These are phyloP conservation scores for Amyloporia xantha DNA, from an alignment of 768 basidiomycete genomes.

Conservation along the genomic window DNA sequence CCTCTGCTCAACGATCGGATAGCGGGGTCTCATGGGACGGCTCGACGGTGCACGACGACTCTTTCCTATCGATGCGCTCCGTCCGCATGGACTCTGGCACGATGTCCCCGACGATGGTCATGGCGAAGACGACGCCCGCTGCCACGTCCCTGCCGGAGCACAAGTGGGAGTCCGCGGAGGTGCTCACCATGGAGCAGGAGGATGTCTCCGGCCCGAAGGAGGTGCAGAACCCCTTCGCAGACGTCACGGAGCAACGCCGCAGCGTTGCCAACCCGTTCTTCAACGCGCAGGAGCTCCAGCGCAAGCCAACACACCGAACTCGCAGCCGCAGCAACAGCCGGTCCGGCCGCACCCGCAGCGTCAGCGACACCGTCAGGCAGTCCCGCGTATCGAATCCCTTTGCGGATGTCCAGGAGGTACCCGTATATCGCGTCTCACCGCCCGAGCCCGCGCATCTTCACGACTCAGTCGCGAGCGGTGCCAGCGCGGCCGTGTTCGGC, in stretches of 20 bases:
- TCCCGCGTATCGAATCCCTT: slow-evolving; percentile 34
- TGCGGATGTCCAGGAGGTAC: slow-evolving; percentile 26
- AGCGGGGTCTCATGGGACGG: slow-evolving; percentile 46
- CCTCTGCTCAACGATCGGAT: slow-evolving; percentile 32
- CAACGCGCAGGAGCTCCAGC: slow-evolving; percentile 29
- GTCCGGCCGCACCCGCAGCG: slow-evolving; percentile 8
- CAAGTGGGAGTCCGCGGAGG: slow-evolving; percentile 66
- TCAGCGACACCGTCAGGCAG: slow-evolving; percentile 7
- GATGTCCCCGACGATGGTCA: slow-evolving; percentile 42
- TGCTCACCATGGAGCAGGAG: slow-evolving; percentile 39
- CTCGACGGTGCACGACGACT: slow-evolving; percentile 37
- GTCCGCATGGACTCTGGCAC: slow-evolving; percentile 33
- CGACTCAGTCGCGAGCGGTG: slow-evolving; percentile 32
- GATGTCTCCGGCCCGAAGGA: slow-evolving; percentile 20
- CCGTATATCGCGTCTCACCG: slow-evolving; percentile 17
- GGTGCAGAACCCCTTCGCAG: slow-evolving; percentile 28
- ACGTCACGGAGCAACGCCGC: slow-evolving; percentile 26
- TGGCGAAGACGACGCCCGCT: slow-evolving; percentile 57
- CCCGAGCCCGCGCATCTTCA: slow-evolving; percentile 25
- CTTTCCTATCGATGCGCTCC: slow-evolving; percentile 44
- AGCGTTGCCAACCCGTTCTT: slow-evolving; percentile 40
- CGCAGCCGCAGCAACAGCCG: slow-evolving; percentile 24
- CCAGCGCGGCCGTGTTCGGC: slow-evolving; percentile 22
- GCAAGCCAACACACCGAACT: slow-evolving; percentile 8
- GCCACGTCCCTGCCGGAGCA: slow-evolving; percentile 45